Percentiles rank a stretch among this genome's conserved stretches.
These are phyloP conservation scores for Grosmannia serpens DNA, from an alignment of 2,329 filamentous ascomycete genomes.

Conservation along the genomic window DNA sequence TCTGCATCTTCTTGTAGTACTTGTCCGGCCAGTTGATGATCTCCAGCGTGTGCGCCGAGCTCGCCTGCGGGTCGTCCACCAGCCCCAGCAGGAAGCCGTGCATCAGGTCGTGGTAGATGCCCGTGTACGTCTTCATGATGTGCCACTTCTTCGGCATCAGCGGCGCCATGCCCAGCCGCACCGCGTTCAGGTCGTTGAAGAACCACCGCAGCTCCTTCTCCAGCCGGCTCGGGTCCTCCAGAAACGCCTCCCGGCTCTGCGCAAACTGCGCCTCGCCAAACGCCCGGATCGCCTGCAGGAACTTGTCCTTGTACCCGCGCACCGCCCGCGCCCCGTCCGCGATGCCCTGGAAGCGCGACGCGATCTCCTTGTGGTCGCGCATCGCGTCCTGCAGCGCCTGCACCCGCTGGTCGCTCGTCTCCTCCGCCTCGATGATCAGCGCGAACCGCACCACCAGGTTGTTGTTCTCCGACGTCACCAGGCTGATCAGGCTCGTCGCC, in stretches of 20 bases:
- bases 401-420: slow-evolving; percentile 89
- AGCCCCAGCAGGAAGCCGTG: slow-evolving; percentile 80
- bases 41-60: slow-evolving; percentile 74
- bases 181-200: slow-evolving; percentile 94
- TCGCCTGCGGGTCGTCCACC: slow-evolving; percentile 76
- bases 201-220: slow-evolving; percentile 91
- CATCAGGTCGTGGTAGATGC: slow-evolving; percentile 90
- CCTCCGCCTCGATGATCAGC: slow-evolving; percentile 86
- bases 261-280: slow-evolving; percentile 66
- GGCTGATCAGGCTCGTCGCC: slow-evolving; percentile 78
- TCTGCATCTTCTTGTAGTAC: slow-evolving; percentile 92
- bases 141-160: slow-evolving; percentile 96
- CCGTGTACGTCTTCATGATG: slow-evolving; percentile 79
- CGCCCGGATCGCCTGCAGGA: slow-evolving; percentile 66
- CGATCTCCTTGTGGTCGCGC: slow-evolving; percentile 91
- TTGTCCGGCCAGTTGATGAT: slow-evolving; percentile 93
- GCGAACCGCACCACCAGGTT: slow-evolving; percentile 85
- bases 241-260: slow-evolving; percentile 59
- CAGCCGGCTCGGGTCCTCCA: slow-evolving; percentile 70
- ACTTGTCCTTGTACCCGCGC: slow-evolving; percentile 94
- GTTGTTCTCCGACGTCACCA: slow-evolving; percentile 78
- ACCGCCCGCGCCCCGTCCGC: slow-evolving; percentile 85
- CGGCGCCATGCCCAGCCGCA: slow-evolving; percentile 81
- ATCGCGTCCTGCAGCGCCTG: slow-evolving; percentile 87
- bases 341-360: slow-evolving; percentile 86